Evolutionary conservation across 148 eudicot species (phyloP).

Genomic region (Bassia scoparia): DNA sequence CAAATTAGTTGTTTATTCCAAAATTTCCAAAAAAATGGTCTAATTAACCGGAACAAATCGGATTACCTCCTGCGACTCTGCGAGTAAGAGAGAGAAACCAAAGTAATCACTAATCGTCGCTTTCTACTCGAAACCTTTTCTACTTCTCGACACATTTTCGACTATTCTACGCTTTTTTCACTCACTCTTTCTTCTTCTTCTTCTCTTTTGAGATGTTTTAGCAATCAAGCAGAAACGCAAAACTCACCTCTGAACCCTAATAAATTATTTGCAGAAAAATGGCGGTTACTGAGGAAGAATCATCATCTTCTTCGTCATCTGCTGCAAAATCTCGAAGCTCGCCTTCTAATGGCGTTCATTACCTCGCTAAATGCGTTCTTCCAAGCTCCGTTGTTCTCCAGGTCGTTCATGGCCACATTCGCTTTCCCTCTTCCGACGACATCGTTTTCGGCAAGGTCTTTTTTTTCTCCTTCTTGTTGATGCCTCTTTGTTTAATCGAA

Average conservation of each 20-base stretch:
- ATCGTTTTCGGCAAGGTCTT: conserved; percentile 75
- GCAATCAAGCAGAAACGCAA: neutral
- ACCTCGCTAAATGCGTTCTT: conserved; percentile 76
- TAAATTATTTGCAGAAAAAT: conserved; percentile 21
- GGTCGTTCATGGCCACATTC: conserved; percentile 69
- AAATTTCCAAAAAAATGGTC: no score
- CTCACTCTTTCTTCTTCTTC: neutral
- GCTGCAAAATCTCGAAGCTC: conserved; percentile 42
- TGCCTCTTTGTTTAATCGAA: no score
- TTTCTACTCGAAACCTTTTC: no score
- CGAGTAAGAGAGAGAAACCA: neutral
- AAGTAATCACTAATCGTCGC: neutral
- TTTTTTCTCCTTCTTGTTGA: neutral
- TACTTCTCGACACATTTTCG: no score
- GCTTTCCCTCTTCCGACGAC: conserved; percentile 68
- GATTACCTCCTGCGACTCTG: neutral
- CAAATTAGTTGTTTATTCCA: no score
- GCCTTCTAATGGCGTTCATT: conserved; percentile 44
- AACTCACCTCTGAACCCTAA: conserved; percentile 23
- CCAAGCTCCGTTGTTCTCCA: conserved; percentile 81
- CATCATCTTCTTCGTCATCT: conserved; percentile 58
- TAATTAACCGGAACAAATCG: no score
- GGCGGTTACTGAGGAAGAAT: conserved; percentile 86
- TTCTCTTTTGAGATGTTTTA: neutral
- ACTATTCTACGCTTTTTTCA: neutral